phyloP scores from a whole-genome alignment of 306 rosid genomes.

The Adenanthera pavonina region DNA sequence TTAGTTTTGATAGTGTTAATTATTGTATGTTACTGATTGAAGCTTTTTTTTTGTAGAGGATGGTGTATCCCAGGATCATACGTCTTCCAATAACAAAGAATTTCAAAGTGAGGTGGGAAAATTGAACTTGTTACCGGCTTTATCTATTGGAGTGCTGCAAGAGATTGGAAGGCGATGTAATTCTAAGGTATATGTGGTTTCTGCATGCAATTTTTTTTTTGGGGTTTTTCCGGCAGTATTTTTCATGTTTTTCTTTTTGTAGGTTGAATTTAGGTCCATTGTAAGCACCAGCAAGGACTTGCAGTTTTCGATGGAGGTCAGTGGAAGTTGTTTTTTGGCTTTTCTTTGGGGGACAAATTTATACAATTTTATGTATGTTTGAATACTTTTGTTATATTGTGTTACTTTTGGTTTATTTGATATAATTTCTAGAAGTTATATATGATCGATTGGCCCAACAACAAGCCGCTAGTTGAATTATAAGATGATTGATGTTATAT shows the following conservation, averaged over 20 bases:
- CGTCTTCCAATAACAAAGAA: slow-evolving; percentile 61
- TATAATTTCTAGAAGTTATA: slow-evolving; percentile 9
- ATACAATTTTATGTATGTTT: not conserved
- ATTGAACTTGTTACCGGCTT: slow-evolving; percentile 54
- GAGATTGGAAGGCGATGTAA: slow-evolving; percentile 85
- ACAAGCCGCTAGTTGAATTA: not conserved
- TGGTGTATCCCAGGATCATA: slow-evolving; percentile 58
- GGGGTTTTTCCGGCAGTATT: slow-evolving; percentile 1
- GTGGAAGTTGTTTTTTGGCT: slow-evolving; percentile 40
- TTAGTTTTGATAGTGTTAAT: not conserved
- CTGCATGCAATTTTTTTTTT: slow-evolving; percentile 20
- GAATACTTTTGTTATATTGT: not conserved
- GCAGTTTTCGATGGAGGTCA: slow-evolving; percentile 96
- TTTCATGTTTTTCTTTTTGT: slow-evolving; percentile 35
- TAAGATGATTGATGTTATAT: not conserved
- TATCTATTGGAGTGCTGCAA: slow-evolving; percentile 82
- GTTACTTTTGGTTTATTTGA: slow-evolving; percentile 15
- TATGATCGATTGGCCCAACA: not conserved
- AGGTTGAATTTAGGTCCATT: slow-evolving; percentile 92
- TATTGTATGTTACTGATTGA: slow-evolving; percentile 34
- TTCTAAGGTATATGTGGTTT: slow-evolving; percentile 67
- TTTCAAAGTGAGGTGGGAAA: slow-evolving; percentile 71
- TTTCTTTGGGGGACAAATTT: not conserved
- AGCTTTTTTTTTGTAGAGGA: slow-evolving; percentile 57
- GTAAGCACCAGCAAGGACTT: slow-evolving; percentile 92